Evolutionary conservation across 129 eudicot genomes (phyloP).

Genomic region (Lactuca saligna): DNA sequence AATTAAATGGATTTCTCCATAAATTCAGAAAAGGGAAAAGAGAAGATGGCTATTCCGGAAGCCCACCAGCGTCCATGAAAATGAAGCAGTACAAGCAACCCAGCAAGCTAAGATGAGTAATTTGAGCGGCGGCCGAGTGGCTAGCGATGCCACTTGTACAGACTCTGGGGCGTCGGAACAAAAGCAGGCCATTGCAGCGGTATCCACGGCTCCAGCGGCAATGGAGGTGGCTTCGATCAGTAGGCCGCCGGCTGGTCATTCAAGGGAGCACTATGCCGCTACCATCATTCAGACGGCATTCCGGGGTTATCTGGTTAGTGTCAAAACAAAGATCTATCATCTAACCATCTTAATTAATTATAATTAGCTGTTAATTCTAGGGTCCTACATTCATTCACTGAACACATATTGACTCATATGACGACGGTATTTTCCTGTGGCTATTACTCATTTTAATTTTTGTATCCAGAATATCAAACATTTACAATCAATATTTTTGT

Average conservation of each 20-base stretch:
- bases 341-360: constrained; percentile 20
- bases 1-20: neutral
- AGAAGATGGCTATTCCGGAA: constrained; percentile 65
- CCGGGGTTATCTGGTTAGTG: constrained; percentile 75
- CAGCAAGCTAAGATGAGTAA: constrained; percentile 5
- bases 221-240: constrained; percentile 53
- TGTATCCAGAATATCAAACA: neutral
- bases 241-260: constrained; percentile 30
- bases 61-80: constrained; percentile 33
- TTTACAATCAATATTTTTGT: neutral
- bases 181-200: constrained; percentile 59
- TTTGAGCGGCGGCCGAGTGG: neutral
- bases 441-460: neutral
- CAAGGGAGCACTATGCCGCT: constrained; percentile 52
- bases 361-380: constrained; percentile 12
- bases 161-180: constrained; percentile 32
- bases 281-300: constrained; percentile 65
- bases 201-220: constrained; percentile 49
- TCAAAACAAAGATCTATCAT: constrained; percentile 35
- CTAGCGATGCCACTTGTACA: neutral
- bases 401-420: neutral
- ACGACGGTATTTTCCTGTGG: neutral
- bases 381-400: constrained; percentile 22
- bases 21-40: constrained; percentile 55
- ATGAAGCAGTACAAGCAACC: constrained; percentile 8